A percentile compares a stretch with the other conserved stretches of the same genome.
These are phyloP conservation scores for Karstenula rhodostoma DNA, from an alignment of 2,329 filamentous ascomycete species.

Conservation along the genomic window DNA sequence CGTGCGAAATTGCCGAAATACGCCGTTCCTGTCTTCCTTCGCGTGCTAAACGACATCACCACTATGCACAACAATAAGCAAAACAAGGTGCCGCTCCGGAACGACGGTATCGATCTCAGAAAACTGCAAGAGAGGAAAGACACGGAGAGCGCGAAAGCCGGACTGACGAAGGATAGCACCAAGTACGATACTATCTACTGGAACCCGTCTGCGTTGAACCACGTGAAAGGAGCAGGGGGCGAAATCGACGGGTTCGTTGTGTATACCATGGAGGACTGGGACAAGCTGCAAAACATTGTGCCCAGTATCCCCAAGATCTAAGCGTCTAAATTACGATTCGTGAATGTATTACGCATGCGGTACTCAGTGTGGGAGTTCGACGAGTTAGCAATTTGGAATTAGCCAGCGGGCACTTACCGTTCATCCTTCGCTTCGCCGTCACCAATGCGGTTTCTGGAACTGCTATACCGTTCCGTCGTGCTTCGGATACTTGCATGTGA, in stretches of 20 bases:
- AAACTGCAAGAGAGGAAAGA: conserved; percentile 53
- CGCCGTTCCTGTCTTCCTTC: conserved; percentile 77
- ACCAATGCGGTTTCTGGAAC: neutral
- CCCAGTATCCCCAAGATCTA: conserved; percentile 54
- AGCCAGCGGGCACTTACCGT: neutral
- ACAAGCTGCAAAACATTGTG: conserved; percentile 53
- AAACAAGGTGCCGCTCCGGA: conserved; percentile 75
- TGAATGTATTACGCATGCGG: neutral
- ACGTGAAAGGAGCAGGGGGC: conserved; percentile 43
- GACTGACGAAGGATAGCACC: conserved; percentile 42
- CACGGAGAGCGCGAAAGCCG: conserved; percentile 35
- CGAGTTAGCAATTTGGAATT: neutral
- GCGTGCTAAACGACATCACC: conserved; percentile 65
- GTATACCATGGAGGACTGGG: conserved; percentile 68
- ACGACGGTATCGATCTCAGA: conserved; percentile 69
- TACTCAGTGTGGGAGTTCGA: neutral
- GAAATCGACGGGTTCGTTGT: conserved; percentile 62
- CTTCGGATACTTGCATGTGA: neutral
- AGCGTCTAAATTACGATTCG: conserved; percentile 6
- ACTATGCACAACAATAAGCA: conserved; percentile 82
- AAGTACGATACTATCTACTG: conserved; percentile 60
- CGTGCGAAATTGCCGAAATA: conserved; percentile 72
- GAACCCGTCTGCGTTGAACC: conserved; percentile 50
- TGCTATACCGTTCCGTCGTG: neutral
- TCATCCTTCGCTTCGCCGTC: neutral